These are phyloP conservation scores for Calonectria hongkongensis DNA, from an alignment of 2,329 filamentous ascomycete species.

Conservation along the genomic window DNA sequence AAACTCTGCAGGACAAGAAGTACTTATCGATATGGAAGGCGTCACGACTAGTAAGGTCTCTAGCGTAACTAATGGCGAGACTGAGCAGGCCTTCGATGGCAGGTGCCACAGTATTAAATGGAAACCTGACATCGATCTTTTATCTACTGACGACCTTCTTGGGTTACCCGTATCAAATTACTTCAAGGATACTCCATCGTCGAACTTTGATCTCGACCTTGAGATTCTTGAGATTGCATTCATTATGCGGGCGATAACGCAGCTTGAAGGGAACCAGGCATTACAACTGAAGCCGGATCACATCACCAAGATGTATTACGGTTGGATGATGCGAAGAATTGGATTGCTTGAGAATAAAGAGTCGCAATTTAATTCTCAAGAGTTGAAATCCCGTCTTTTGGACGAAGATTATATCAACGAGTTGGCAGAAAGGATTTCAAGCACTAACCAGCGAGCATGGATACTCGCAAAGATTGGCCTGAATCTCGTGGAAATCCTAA, in stretches of 20 bases:
- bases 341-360: background rate
- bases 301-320: background rate
- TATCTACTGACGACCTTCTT: background rate
- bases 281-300: background rate
- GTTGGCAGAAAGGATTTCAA: background rate
- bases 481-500: background rate
- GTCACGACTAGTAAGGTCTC: background rate
- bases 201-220: background rate
- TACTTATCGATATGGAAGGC: background rate
- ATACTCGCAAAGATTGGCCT: background rate
- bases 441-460: background rate
- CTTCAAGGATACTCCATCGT: background rate
- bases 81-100: background rate
- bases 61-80: background rate
- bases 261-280: background rate
- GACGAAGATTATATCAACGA: background rate
- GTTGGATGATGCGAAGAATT: background rate
- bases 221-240: background rate
- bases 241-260: background rate
- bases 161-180: background rate
- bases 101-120: constrained; percentile 12
- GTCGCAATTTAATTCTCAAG: background rate
- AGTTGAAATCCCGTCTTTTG: background rate
- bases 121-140: constrained; percentile 1
- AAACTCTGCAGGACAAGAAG: background rate